A percentile compares a stretch with the other conserved stretches of the same genome.
Evolutionary conservation across 306 rosid species (phyloP).

Genomic region (Sphenostylis stenocarpa): DNA sequence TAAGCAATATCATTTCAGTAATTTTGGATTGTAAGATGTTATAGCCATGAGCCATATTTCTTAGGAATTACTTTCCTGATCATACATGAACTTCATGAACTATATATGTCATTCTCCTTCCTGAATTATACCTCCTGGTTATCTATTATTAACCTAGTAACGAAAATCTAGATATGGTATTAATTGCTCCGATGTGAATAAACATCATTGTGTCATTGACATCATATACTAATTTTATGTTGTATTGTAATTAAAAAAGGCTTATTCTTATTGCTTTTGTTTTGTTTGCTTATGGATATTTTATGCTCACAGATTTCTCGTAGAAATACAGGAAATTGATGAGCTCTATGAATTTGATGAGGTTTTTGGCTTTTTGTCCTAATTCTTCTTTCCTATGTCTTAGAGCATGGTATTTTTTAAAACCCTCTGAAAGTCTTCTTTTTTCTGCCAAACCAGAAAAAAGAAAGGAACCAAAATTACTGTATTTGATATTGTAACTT

Average conservation of each 20-base stretch:
- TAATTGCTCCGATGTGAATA: not conserved
- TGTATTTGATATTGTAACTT: not conserved
- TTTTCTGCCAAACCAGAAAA: not conserved
- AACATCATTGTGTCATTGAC: not conserved
- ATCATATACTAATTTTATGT: not conserved
- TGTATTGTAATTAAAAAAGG: not conserved
- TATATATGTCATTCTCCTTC: conserved; percentile 18
- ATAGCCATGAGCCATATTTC: conserved; percentile 28
- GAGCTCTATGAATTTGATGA: not conserved
- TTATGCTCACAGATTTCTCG: not conserved
- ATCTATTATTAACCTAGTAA: conserved; percentile 18
- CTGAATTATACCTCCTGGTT: conserved; percentile 11
- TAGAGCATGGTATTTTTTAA: not conserved
- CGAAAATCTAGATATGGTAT: conserved; percentile 9
- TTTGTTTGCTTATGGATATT: not conserved
- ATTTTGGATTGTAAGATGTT: conserved; percentile 28
- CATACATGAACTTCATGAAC: conserved; percentile 22
- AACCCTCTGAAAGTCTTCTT: conserved; percentile 1
- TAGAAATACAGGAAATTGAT: not conserved
- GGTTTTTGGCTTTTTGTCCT: not conserved
- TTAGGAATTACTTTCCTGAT: conserved; percentile 13
- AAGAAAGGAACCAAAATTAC: not conserved
- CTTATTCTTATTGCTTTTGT: not conserved
- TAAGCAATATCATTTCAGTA: conserved; percentile 45
- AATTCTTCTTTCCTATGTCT: not conserved